Conservation (phyloP, 2,329 filamentous ascomycete genomes). For the Daldinia sp. region DNA sequence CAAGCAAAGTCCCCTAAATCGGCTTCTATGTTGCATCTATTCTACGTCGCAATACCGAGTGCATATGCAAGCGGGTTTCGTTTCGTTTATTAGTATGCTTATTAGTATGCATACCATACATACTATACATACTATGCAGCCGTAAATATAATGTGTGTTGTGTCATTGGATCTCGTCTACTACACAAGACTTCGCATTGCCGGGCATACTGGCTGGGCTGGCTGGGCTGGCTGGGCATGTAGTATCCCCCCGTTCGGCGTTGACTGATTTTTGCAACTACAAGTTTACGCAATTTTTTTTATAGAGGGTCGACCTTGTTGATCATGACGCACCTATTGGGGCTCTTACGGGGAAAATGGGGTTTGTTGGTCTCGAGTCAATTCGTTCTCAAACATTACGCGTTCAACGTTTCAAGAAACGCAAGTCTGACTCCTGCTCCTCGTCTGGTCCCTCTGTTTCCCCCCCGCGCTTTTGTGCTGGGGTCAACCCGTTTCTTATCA, state of each 20-base stretch:
- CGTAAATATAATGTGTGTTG: background rate
- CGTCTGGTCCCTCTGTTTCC: slow-evolving; percentile 8
- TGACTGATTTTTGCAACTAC: slow-evolving; percentile 18
- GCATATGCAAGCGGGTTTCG: slow-evolving; percentile 29
- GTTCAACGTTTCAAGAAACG: slow-evolving; percentile 43
- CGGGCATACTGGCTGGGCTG: too few species aligned
- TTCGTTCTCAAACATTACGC: slow-evolving; percentile 39
- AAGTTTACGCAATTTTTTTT: slow-evolving; percentile 40
- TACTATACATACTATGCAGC: background rate
- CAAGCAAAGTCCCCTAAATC: slow-evolving; percentile 28
- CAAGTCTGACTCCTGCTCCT: slow-evolving; percentile 35
- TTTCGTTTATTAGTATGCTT: slow-evolving; percentile 18
- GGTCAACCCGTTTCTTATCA: slow-evolving; percentile 37
- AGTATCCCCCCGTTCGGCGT: background rate
- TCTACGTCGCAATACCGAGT: slow-evolving; percentile 21
- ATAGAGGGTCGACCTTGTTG: slow-evolving; percentile 18
- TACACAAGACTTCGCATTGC: background rate
- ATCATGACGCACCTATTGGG: slow-evolving; percentile 35
- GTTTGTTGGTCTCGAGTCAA: slow-evolving; percentile 37
- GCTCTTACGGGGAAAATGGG: slow-evolving; percentile 26
- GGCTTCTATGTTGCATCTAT: slow-evolving; percentile 36
- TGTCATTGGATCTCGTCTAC: slow-evolving; percentile 27
- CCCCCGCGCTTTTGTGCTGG: slow-evolving; percentile 31
- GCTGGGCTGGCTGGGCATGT: background rate
- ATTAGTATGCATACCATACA: too few species aligned